Evolutionary conservation across 2,329 filamentous ascomycete species (phyloP).

Genomic region (Neopestalotiopsis sp.): DNA sequence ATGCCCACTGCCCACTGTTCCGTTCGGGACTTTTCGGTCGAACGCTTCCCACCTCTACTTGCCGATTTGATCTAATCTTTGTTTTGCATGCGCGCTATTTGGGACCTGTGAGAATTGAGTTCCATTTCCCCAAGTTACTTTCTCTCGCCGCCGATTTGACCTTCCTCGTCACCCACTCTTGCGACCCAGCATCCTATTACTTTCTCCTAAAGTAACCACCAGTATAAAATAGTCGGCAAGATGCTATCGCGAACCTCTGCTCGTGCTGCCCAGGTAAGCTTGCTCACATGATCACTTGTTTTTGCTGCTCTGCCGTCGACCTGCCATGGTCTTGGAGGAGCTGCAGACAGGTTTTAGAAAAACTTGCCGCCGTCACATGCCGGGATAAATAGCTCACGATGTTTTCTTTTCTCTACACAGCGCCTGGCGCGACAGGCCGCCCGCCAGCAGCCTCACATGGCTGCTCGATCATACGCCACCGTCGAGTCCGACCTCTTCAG

Average conservation of each 20-base stretch:
- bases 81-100: slow-evolving; percentile 25
- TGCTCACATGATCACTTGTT: background rate
- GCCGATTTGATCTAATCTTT: slow-evolving; percentile 23
- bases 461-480: slow-evolving; percentile 72
- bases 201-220: background rate
- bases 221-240: slow-evolving; percentile 32
- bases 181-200: slow-evolving; percentile 16
- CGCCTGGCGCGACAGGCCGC: slow-evolving; percentile 57
- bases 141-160: slow-evolving; percentile 10
- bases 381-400: slow-evolving; percentile 32
- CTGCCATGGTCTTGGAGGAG: slow-evolving; percentile 9
- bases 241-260: slow-evolving; percentile 66
- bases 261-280: slow-evolving; percentile 62
- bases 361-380: slow-evolving; percentile 26
- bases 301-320: background rate
- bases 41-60: slow-evolving; percentile 11
- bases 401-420: slow-evolving; percentile 38
- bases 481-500: slow-evolving; percentile 97
- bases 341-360: too few relatives aligned
- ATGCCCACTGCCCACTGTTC: slow-evolving; percentile 2
- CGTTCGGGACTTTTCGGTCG: slow-evolving; percentile 3
- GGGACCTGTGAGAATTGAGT: slow-evolving; percentile 15
- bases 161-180: slow-evolving; percentile 4
- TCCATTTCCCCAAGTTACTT: background rate
- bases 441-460: slow-evolving; percentile 49